Conservation (phyloP, 306 rosid species). For the Hippophae rhamnoides region DNA sequence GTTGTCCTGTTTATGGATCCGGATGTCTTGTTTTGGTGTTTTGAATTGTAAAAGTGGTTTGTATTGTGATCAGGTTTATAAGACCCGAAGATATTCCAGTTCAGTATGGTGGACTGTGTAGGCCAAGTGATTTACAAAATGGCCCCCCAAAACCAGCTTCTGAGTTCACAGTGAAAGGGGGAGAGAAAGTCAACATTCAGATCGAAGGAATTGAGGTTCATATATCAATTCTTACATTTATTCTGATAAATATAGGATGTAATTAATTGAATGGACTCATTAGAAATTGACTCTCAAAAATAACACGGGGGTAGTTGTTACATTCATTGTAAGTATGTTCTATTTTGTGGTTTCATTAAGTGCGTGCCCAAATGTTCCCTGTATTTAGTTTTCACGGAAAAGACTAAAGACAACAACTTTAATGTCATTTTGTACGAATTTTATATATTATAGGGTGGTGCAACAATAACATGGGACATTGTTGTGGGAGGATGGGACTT, state of each 20-base stretch:
- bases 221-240: not conserved
- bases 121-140: constrained; percentile 52
- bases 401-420: no score
- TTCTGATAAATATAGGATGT: not conserved
- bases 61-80: constrained; percentile 47
- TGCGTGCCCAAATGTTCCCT: no score
- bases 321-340: no score
- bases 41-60: not conserved
- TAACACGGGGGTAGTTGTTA: no score
- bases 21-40: not conserved
- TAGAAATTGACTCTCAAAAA: no score
- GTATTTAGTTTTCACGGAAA: no score
- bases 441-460: constrained; percentile 46
- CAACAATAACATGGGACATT: constrained; percentile 89
- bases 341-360: no score
- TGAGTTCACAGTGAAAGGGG: constrained; percentile 83
- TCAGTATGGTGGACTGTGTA: constrained; percentile 85
- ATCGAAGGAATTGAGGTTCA: constrained; percentile 94
- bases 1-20: not conserved
- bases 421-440: not conserved
- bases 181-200: constrained; percentile 94
- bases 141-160: constrained; percentile 94
- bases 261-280: no score
- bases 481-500: constrained; percentile 97
- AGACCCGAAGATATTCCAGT: constrained; percentile 91